Evolutionary conservation across 805 yeast genomes (phyloP).

Genomic region (Ogataea nonfermentans): DNA sequence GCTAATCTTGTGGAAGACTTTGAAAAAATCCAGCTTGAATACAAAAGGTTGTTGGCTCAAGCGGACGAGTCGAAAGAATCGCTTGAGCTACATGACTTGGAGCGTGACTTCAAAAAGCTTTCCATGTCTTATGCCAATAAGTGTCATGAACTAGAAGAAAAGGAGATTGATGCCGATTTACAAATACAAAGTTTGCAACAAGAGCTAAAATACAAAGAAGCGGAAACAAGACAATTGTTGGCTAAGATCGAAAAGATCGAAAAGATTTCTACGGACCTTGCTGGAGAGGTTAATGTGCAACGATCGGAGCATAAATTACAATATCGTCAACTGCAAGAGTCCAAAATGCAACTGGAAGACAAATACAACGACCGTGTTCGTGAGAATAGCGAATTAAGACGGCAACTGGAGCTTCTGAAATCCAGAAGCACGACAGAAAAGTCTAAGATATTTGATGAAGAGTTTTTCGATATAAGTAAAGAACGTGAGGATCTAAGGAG

Average conservation of each 20-base stretch:
- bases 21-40: constrained; percentile 30
- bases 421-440: not conserved
- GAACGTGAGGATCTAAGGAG: constrained; percentile 13
- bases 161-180: constrained; percentile 15
- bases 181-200: constrained; percentile 11
- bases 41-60: constrained; percentile 11
- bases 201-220: constrained; percentile 37
- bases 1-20: constrained; percentile 37
- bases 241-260: constrained; percentile 10
- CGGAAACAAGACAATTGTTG: constrained; percentile 35
- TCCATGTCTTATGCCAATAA: constrained; percentile 34
- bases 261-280: constrained; percentile 26
- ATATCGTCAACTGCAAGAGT: constrained; percentile 37
- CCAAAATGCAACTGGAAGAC: constrained; percentile 39
- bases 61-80: constrained; percentile 13
- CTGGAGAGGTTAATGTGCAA: constrained; percentile 31
- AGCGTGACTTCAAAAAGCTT: constrained; percentile 39
- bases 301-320: constrained; percentile 28
- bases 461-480: constrained; percentile 15
- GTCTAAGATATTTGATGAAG: constrained; percentile 10
- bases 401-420: constrained; percentile 30
- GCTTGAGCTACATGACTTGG: constrained; percentile 27
- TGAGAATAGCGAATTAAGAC: constrained; percentile 39
- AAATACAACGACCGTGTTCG: constrained; percentile 36
- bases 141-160: constrained; percentile 24